Conservation (phyloP, 495 filamentous ascomycete genomes). For the Neurospora tetraspora region DNA sequence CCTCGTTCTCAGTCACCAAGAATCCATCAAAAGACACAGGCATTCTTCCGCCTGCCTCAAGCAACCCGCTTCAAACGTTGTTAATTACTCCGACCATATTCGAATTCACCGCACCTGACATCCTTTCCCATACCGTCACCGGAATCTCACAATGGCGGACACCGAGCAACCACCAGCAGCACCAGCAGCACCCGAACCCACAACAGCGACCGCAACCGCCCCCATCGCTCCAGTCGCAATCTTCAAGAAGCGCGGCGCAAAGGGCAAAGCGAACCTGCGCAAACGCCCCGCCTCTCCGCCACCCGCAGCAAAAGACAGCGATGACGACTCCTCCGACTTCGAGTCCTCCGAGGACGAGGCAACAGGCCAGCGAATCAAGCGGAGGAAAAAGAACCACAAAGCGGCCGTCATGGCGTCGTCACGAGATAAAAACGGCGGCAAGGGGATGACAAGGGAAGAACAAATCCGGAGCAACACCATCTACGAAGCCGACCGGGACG, state of each 20-base stretch:
- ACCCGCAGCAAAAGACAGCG: conserved; percentile 46
- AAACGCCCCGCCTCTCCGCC: conserved; percentile 79
- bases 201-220: conserved; percentile 7
- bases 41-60: background rate
- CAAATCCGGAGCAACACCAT: conserved; percentile 32
- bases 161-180: conserved; percentile 13
- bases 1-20: background rate
- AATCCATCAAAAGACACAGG: background rate
- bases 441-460: conserved; percentile 19
- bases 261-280: conserved; percentile 65
- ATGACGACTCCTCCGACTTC: conserved; percentile 47
- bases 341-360: conserved; percentile 69
- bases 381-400: conserved; percentile 53
- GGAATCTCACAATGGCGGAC: conserved; percentile 9
- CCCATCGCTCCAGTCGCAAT: conserved; percentile 42
- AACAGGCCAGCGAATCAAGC: conserved; percentile 59
- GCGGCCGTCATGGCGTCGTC: conserved; percentile 46
- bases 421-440: conserved; percentile 28
- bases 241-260: conserved; percentile 82
- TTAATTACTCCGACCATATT: background rate
- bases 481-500: conserved; percentile 49
- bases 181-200: conserved; percentile 6
- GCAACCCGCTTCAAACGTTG: background rate
- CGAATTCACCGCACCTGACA: background rate
- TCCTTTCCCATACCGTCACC: background rate